Evolutionary conservation across 352 stramenopile genomes (phyloP), one percentile per base, ranked within the genome.

Genomic region (Globisporangium nunn): DNA sequence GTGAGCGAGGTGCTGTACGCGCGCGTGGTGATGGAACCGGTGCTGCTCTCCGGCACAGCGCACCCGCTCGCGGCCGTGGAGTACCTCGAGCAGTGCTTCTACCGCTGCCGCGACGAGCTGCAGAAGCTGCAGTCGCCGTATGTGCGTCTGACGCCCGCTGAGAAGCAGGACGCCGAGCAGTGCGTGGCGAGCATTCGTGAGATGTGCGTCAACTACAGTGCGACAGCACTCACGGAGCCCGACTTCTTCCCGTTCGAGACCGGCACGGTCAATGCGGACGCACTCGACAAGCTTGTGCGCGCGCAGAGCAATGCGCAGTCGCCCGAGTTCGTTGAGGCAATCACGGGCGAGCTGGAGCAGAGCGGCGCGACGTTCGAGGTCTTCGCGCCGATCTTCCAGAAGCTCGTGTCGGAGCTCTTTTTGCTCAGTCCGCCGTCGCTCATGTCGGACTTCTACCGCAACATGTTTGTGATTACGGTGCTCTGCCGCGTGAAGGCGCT

Each of bases 161-260:
- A 86, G 53, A 89, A 90, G 49, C 58, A 72, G 41, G 65, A 74
- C 31, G 71, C 70, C 0, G 70, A 84, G 39, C 55, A 81, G 23
- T 86, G 73, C 63, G 58, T 91, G 14, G 47, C 18, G 50, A 86
- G 62, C 45, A 69, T 93, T 40, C 68, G 67, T 3, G 78, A 88
- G 47, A 90, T 90, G 79, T 90, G 81, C 53, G 68, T 93, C 51
- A 93, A 91, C 61, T 95, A 95, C 66, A 91, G 78, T 53, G 80
- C 85, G 3, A 95, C 85, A 8, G 71, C 79, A 15, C 67, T 95
- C 3, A 87, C 80, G 0, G 85, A 95, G 56, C 85, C 85, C 1
- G 85, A 95, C 18, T 91, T 95, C 59, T 93, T 95, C 52, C 83
- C 85, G 11, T 87, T 88, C 54, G 70, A 83, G 64, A 61, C 63